Percentiles rank a stretch among this genome's conserved stretches.
These are phyloP conservation scores for Suillus lakei DNA, from an alignment of 768 basidiomycete species.

Conservation along the genomic window DNA sequence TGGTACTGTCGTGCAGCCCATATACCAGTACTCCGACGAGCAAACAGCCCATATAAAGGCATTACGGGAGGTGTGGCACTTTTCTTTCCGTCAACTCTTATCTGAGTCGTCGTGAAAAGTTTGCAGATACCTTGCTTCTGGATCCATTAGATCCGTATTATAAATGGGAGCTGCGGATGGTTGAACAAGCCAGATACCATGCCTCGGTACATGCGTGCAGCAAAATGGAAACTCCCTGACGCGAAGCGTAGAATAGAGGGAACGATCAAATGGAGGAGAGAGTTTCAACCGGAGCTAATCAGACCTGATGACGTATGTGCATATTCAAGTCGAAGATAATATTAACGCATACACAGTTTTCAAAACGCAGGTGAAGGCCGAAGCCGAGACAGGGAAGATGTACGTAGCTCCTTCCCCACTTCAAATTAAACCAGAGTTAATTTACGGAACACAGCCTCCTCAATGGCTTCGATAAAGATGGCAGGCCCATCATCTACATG, in stretches of 20 bases:
- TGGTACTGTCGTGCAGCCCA: constrained; percentile 56
- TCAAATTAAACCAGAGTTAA: not conserved
- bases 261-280: constrained; percentile 84
- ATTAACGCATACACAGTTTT: not conserved
- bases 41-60: constrained; percentile 64
- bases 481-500: constrained; percentile 89
- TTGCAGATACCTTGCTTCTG: constrained; percentile 65
- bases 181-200: constrained; percentile 66
- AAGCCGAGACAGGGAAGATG: constrained; percentile 90
- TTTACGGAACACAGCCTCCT: constrained; percentile 55
- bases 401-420: constrained; percentile 37
- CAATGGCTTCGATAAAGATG: constrained; percentile 85
- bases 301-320: constrained; percentile 66
- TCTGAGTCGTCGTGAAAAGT: constrained; percentile 44
- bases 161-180: constrained; percentile 82
- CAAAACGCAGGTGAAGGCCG: constrained; percentile 59
- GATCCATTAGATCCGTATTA: constrained; percentile 73
- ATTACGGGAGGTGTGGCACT: constrained; percentile 58
- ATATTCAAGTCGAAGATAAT: constrained; percentile 8
- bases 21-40: constrained; percentile 63
- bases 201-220: constrained; percentile 80
- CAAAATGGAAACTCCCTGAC: constrained; percentile 82
- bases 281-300: constrained; percentile 85
- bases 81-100: not conserved
- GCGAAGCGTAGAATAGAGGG: constrained; percentile 78